Evolutionary conservation across 2,329 filamentous ascomycete species (phyloP).

Genomic region (Talaromyces sp.): DNA sequence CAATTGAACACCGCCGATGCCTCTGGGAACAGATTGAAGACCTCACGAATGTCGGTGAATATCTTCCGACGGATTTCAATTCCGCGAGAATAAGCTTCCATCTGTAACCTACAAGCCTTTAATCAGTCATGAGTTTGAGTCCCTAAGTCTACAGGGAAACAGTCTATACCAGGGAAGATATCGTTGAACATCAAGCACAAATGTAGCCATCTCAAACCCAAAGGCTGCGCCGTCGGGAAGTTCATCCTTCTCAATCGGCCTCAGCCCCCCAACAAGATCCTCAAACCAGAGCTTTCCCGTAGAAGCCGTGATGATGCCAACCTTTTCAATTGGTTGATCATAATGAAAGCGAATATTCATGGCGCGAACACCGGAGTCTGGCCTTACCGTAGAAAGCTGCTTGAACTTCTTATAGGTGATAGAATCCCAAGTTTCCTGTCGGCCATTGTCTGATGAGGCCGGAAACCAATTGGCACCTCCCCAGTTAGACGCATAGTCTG

Average conservation of each 20-base stretch:
- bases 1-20: not conserved
- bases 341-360: conserved; percentile 19
- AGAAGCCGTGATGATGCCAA: conserved; percentile 13
- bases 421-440: conserved; percentile 17
- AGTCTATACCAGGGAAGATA: conserved; percentile 17
- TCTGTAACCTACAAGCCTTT: conserved; percentile 15
- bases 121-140: not conserved
- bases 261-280: conserved; percentile 17
- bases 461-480: conserved; percentile 18
- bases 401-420: conserved; percentile 16
- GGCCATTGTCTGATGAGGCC: conserved; percentile 15
- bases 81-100: conserved; percentile 17
- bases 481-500: conserved; percentile 18
- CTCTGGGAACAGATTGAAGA: conserved; percentile 11
- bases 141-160: not conserved
- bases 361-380: conserved; percentile 14
- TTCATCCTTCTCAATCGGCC: conserved; percentile 14
- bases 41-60: conserved; percentile 17
- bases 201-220: conserved; percentile 18
- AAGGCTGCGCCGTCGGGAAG: conserved; percentile 15
- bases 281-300: conserved; percentile 17
- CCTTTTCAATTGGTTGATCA: conserved; percentile 12
- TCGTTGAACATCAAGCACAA: conserved; percentile 18
- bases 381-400: conserved; percentile 12
- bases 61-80: conserved; percentile 16